phyloP scores from a whole-genome alignment of 2,329 filamentous ascomycete genomes.

The Neurospora crassa region DNA sequence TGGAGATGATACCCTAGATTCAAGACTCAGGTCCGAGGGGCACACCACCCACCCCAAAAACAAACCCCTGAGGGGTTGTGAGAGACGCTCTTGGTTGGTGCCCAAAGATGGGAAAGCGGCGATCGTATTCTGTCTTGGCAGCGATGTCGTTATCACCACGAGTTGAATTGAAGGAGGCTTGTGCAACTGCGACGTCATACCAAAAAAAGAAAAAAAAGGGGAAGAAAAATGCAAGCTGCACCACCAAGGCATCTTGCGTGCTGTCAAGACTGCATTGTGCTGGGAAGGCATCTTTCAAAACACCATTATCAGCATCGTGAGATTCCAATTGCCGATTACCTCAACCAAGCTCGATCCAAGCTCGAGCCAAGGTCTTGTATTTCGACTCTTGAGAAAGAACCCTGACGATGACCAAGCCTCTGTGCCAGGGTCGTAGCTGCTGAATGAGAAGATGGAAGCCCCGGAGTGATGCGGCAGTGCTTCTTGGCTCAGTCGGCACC shows the following conservation, averaged over 20 bases:
- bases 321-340: background rate
- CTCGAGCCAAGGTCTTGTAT: background rate
- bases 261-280: background rate
- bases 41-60: no score
- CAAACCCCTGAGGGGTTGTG: background rate
- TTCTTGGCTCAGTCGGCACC: background rate
- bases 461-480: background rate
- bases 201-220: background rate
- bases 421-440: background rate
- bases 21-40: background rate
- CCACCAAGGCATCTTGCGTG: background rate
- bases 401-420: background rate
- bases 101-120: background rate
- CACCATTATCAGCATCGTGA: background rate
- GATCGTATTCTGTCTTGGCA: background rate
- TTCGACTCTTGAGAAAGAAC: background rate
- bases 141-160: background rate
- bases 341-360: background rate
- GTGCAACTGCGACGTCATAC: background rate
- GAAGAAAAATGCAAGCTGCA: background rate
- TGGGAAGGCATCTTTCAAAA: background rate
- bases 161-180: background rate
- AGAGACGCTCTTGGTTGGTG: background rate
- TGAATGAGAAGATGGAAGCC: background rate
- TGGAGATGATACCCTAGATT: background rate